Evolutionary conservation across 2,329 filamentous ascomycete species (phyloP), one percentile per base, ranked within the genome.

Genomic region (Simplicillium sp.): DNA sequence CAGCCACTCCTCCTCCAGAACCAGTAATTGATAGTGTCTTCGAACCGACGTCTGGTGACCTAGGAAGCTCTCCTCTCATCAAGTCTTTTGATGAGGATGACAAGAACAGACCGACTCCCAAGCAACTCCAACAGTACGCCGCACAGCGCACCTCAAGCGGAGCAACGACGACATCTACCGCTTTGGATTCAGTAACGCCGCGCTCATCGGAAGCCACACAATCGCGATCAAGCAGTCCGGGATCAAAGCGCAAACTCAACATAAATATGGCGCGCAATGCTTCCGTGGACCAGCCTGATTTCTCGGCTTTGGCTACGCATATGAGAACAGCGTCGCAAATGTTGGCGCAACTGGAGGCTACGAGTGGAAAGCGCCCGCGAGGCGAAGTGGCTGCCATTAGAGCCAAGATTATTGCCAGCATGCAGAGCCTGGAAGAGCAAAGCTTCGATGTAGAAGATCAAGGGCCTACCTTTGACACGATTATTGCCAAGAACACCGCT

Each of bases 261-360:
- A 50, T 84, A 18, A 67, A 73, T 14, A 65, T 68, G 36, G 68
- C 70, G 39, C 69, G 75, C 37, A 75, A 71, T 48, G 68, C 67
- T 18, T 65, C 73, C 13, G 63, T 67, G 11, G 84, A 88, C 44
- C 84, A 87, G 55, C 82, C 84, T 2, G 86, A 92, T 54, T 84
- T 90, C 49, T 87, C 84, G 11, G 86, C 86, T 3, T 65, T 92
- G 28, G 87, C 86, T 11, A 89, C 85, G 11, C 86, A 92, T 57
- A 92, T 92, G 85, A 77, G 86, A 15, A 88, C 85, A 4, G 86
- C 86, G 4, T 87, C 86, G 12, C 84, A 89, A 58, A 92, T 92
- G 86, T 68, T 92, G 34, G 84, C 86, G 12, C 86, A 92, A 53
- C 70, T 92, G 9, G 85, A 92, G 44, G 77, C 83, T 2, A 90